phyloP scores from a whole-genome alignment of 805 yeast species.

The Candida multigemmis region DNA sequence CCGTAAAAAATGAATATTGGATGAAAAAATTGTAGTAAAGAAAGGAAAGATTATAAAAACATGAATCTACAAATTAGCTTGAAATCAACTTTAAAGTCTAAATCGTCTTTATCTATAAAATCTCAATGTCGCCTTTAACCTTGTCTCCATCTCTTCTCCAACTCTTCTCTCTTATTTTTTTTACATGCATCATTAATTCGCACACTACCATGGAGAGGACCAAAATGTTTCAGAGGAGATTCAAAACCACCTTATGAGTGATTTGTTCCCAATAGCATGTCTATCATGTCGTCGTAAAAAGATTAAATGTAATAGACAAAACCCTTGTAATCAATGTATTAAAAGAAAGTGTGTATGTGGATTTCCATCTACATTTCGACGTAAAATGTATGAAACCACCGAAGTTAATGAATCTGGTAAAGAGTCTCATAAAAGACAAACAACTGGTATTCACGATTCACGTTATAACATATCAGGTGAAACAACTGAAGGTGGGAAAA shows the following conservation, averaged over 20 bases:
- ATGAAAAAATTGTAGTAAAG: too few species aligned
- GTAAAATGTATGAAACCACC: constrained; percentile 18
- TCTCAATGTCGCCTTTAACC: too few species aligned
- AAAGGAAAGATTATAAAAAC: too few species aligned
- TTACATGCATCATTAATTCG: too few species aligned
- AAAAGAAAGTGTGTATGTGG: constrained; percentile 29
- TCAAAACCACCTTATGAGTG: constrained; percentile 17
- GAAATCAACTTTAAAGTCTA: too few species aligned
- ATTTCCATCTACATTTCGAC: constrained; percentile 39
- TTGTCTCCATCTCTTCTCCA: too few species aligned
- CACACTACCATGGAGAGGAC: too few species aligned
- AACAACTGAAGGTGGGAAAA: constrained; percentile 29
- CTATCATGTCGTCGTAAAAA: constrained; percentile 26
- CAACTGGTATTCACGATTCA: constrained; percentile 1
- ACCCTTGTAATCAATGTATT: constrained; percentile 34
- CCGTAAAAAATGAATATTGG: too few species aligned
- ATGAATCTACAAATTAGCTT: too few species aligned
- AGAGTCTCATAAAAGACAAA: background rate
- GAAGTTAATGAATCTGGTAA: background rate
- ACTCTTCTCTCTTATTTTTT: too few species aligned
- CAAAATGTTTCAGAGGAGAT: too few species aligned
- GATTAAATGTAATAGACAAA: constrained; percentile 23
- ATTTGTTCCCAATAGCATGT: constrained; percentile 24
- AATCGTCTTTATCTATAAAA: too few species aligned
- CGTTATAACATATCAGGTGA: constrained; percentile 19